phyloP scores from a whole-genome alignment of 2,329 filamentous ascomycete genomes.

The Talaromyces sp. region DNA sequence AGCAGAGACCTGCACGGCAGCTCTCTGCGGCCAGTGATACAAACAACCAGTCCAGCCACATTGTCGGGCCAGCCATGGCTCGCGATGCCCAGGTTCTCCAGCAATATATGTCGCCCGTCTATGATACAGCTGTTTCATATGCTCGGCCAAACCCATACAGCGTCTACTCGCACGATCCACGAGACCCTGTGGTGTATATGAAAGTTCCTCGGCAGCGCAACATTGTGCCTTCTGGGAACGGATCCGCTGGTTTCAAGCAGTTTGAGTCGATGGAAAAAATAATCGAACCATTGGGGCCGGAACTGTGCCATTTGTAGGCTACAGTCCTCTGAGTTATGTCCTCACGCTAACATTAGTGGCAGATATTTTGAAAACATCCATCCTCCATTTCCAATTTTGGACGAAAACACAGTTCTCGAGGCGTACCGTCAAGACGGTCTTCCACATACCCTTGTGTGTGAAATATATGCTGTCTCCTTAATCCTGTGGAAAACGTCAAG shows the following conservation, averaged over 20 bases:
- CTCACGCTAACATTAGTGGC: conserved; percentile 28
- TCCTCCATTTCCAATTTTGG: conserved; percentile 47
- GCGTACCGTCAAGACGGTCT: conserved; percentile 39
- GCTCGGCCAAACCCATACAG: conserved; percentile 9
- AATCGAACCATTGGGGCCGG: conserved; percentile 33
- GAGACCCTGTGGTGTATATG: conserved; percentile 19
- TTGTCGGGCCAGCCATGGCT: conserved; percentile 47
- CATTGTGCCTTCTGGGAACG: conserved; percentile 18
- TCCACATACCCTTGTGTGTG: conserved; percentile 46
- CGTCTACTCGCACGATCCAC: conserved; percentile 11
- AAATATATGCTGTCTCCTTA: conserved; percentile 45
- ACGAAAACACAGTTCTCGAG: conserved; percentile 40
- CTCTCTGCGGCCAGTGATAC: conserved; percentile 8
- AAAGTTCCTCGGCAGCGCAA: conserved; percentile 11
- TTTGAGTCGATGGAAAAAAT: conserved; percentile 45
- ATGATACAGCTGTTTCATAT: conserved; percentile 9
- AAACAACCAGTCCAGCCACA: conserved; percentile 28
- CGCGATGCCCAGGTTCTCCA: conserved; percentile 48
- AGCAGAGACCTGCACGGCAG: not conserved
- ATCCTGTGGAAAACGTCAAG: conserved; percentile 44
- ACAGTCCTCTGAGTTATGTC: conserved; percentile 17
- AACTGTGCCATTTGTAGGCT: conserved; percentile 5
- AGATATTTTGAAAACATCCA: conserved; percentile 47
- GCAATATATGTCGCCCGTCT: conserved; percentile 37
- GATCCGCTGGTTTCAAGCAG: conserved; percentile 27